These are phyloP conservation scores for Penstemon davidsonii DNA, from an alignment of 257 asterid genomes.

Conservation along the genomic window DNA sequence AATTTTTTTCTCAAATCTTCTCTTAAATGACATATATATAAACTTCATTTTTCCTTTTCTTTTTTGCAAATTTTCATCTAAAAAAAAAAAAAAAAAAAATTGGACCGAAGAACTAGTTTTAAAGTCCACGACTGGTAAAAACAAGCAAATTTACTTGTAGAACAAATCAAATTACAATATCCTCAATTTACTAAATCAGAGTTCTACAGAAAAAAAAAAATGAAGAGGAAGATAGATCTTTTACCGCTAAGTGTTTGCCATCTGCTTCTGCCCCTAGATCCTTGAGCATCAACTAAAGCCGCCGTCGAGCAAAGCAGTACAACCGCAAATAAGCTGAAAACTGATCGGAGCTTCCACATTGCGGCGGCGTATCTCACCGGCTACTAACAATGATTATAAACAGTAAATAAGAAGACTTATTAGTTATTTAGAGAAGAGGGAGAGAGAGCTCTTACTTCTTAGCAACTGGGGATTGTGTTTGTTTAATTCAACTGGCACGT, in stretches of 20 bases:
- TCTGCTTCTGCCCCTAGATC: slow-evolving; percentile 40
- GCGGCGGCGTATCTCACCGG: slow-evolving; percentile 25
- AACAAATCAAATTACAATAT: neutral
- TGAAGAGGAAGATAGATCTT: neutral
- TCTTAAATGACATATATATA: too few relatives aligned
- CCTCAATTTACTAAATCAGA: neutral
- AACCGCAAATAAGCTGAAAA: slow-evolving; percentile 14
- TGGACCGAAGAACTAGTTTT: neutral
- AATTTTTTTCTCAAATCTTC: too few relatives aligned
- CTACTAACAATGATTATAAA: neutral
- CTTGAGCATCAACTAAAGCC: slow-evolving; percentile 57
- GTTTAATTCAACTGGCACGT: slow-evolving; percentile 19
- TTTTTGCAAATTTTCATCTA: too few relatives aligned
- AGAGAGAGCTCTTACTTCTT: slow-evolving; percentile 9
- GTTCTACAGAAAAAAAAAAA: neutral
- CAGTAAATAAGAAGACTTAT: neutral
- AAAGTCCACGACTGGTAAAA: neutral
- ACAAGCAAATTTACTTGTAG: neutral
- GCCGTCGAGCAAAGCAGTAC: slow-evolving; percentile 46
- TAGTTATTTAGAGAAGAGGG: neutral
- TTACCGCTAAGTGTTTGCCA: slow-evolving; percentile 75
- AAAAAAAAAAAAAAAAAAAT: neutral
- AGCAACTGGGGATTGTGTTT: neutral
- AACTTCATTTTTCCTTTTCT: too few relatives aligned
- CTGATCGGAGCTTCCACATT: slow-evolving; percentile 53